Evolutionary conservation across 352 stramenopile genomes (phyloP), one percentile per base, ranked within the genome.

Genomic region (Halophytophthora polymorphica): DNA sequence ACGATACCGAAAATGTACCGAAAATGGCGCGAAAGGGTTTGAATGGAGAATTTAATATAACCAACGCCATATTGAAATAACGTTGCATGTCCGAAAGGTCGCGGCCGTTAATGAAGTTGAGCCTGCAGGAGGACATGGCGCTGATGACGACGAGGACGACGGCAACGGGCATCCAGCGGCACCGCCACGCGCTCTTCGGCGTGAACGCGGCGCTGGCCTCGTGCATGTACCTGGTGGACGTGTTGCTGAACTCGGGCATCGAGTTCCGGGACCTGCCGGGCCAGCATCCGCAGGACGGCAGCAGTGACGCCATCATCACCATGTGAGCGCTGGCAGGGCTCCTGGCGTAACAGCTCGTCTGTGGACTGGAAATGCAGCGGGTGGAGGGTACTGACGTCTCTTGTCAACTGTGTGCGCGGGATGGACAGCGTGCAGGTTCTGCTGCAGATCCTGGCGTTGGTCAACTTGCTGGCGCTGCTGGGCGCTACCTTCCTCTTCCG

Each of bases 401-500:
- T 33, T 0, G 12, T 28, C 31, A 33, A 28, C 10, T 35, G 21
- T 17, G 15, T 38, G 11, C 15, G 33, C 13, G 5, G n/a, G 22
- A n/a, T 36, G 38, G 0, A 14, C 12, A 90, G 76, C 45, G 70
- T 83, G 6, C 79, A 90, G 53, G 67, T 78, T 34, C 43, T 88
- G 34, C 61, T 86, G n/a, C 79, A 90, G 50, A 75, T 90, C 39
- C 63, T 69, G 34, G 68, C 62, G 28, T 46, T 81, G 2, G 58
- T 88, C 35, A 77, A 83, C 33, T 65, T 88, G 7, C 67, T 90
- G 15, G 57, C 72, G 48, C 45, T 88, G 39, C 55, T 90, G 13
- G 74, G 73, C 2, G 66, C 63, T 12, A 90, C 79, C 10, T 88
- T 88, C 56, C 67, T 87, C 47, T 90, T 90, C 57, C 76, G 73